Evolutionary conservation across 2,329 filamentous ascomycete genomes (phyloP).

Genomic region (Fusarium sp.): DNA sequence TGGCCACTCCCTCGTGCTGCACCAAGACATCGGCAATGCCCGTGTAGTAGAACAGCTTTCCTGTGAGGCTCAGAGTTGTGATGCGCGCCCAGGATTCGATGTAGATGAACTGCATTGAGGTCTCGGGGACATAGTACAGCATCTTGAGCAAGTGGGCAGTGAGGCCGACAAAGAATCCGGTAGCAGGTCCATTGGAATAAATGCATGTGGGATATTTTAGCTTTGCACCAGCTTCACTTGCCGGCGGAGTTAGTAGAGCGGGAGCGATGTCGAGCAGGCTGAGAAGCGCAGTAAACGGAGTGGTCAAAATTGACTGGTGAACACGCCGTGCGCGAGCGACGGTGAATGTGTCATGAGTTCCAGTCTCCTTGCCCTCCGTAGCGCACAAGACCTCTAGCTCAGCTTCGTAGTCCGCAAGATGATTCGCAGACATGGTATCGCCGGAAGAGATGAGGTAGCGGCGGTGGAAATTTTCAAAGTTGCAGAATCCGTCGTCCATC

Average conservation of each 20-base stretch:
- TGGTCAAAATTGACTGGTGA: conserved; percentile 82
- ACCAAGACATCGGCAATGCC: conserved; percentile 82
- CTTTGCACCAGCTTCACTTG: conserved; percentile 36
- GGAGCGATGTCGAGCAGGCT: conserved; percentile 74
- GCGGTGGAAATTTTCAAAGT: conserved; percentile 69
- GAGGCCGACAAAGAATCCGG: conserved; percentile 79
- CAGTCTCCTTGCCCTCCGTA: conserved; percentile 46
- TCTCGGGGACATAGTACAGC: conserved; percentile 58
- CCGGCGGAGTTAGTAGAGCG: conserved; percentile 61
- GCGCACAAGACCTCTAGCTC: conserved; percentile 48
- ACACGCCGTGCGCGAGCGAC: conserved; percentile 84
- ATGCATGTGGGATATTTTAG: conserved; percentile 77
- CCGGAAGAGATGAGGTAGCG: conserved; percentile 86
- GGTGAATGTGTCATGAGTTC: conserved; percentile 72
- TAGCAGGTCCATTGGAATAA: conserved; percentile 89
- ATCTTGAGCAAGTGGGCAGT: conserved; percentile 64
- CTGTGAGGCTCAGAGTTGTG: conserved; percentile 84
- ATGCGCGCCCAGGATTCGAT: conserved; percentile 95
- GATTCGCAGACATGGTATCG: conserved; percentile 74
- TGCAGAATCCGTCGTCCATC: conserved; percentile 71
- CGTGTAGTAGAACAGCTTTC: conserved; percentile 75
- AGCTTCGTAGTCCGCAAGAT: conserved; percentile 70
- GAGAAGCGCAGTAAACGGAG: conserved; percentile 74
- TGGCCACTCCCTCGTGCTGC: conserved; percentile 78
- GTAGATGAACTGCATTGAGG: conserved; percentile 80